Evolutionary conservation across 257 asterid species (phyloP), one percentile per base, ranked within the genome.

Genomic region (Eustoma russellianum): DNA sequence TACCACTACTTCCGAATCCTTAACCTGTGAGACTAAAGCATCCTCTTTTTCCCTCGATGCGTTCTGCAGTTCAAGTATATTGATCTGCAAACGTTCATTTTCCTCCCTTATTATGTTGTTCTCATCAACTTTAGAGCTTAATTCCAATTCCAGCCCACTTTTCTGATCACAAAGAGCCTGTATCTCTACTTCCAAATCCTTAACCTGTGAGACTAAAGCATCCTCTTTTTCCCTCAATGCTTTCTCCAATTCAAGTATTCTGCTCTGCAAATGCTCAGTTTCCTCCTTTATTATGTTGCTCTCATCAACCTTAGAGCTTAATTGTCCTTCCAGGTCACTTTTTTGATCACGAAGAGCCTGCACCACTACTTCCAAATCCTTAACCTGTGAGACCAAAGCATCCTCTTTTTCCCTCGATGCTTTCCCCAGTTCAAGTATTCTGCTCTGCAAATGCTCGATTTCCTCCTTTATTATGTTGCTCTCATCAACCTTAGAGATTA

Each of bases 281-380:
- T 55, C 66, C 6, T 64, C 38, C 38, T n/a, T 59, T 48, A 67
- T 13, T 46, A 18, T 53, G 59, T 13, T 64, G 46, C 63, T 53
- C 67, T 83, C 86, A n/a, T 71, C 51, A 41, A 46, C 67, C 60
- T 70, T 76, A 12, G 52, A 65, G 48, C 65, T 56, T 46, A 83
- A 55, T 50, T 79, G 76, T 63, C 81, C 79, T 68, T 75, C 94
- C 64, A 83, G 53, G 24, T 79, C 83, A 53, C 19, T 60, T 58
- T 70, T 80, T 18, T 62, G 57, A 16, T 12, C 14, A 61, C 28
- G 52, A 7, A 60, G 53, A 48, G 58, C 40, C 50, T 51, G 60
- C 9, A 45, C 56, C 33, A 7, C 55, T 17, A 9, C 15, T 46
- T 62, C 65, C 48, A 50, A 61, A 28, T 62, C 56, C 56, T 62